phyloP scores from a whole-genome alignment of 2,329 filamentous ascomycete species.

The Trichophyton benhamiae region DNA sequence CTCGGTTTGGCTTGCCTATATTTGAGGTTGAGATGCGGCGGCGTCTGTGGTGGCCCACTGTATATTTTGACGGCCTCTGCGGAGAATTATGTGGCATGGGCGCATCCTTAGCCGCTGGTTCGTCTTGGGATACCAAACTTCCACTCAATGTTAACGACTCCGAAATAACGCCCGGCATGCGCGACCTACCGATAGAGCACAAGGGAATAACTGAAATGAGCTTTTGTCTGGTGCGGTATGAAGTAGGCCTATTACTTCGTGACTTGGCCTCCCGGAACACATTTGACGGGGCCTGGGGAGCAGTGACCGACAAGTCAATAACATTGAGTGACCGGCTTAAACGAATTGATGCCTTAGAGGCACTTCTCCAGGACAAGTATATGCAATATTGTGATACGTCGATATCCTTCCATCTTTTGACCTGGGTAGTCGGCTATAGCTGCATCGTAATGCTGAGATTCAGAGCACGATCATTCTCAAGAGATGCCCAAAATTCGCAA shows the following conservation, averaged over 20 bases:
- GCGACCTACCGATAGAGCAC: slow-evolving; percentile 19
- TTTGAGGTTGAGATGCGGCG: slow-evolving; percentile 34
- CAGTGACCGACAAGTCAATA: background rate
- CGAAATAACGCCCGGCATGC: slow-evolving; percentile 32
- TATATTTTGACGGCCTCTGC: background rate
- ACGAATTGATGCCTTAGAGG: slow-evolving; percentile 19
- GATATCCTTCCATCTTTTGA: slow-evolving; percentile 22
- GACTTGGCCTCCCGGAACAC: slow-evolving; percentile 14
- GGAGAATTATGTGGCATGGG: background rate
- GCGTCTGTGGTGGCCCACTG: slow-evolving; percentile 27
- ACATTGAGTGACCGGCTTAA: slow-evolving; percentile 14
- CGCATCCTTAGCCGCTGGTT: slow-evolving; percentile 12
- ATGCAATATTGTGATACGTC: slow-evolving; percentile 25
- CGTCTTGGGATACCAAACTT: slow-evolving; percentile 35
- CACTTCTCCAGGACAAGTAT: slow-evolving; percentile 22
- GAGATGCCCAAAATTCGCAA: slow-evolving; percentile 18
- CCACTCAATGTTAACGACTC: slow-evolving; percentile 35
- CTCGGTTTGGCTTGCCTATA: slow-evolving; percentile 29
- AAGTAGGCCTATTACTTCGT: slow-evolving; percentile 32
- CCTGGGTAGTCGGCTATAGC: background rate
- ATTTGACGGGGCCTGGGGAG: background rate
- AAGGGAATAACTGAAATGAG: slow-evolving; percentile 29
- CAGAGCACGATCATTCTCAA: slow-evolving; percentile 16
- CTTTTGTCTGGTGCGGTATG: slow-evolving; percentile 34
- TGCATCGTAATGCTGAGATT: background rate